Conservation (phyloP, 2,329 filamentous ascomycete species). For the Xenosphaeropsis pyriputrescens region DNA sequence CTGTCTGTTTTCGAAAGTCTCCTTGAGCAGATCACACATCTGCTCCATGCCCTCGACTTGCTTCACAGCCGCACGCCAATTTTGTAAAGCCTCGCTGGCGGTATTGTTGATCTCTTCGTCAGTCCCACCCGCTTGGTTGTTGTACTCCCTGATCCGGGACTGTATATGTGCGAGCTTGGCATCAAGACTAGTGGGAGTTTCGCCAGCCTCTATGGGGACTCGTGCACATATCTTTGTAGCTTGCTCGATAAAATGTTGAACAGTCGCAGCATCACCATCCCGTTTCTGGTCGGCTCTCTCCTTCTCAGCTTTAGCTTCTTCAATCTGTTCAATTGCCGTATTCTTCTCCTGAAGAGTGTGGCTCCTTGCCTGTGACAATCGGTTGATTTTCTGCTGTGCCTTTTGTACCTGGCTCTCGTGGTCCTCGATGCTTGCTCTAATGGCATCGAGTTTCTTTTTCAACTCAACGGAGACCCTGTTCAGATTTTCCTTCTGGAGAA, state of each 20-base stretch:
- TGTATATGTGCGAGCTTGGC: slow-evolving; percentile 37
- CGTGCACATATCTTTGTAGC: slow-evolving; percentile 40
- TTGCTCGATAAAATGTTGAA: slow-evolving; percentile 37
- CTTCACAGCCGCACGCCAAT: slow-evolving; percentile 25
- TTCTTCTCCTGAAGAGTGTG: slow-evolving; percentile 49
- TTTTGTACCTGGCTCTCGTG: slow-evolving; percentile 33
- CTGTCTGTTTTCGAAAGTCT: slow-evolving; percentile 54
- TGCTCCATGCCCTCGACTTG: slow-evolving; percentile 28
- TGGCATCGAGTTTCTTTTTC: slow-evolving; percentile 23
- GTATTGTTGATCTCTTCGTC: slow-evolving; percentile 46
- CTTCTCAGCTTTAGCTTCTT: slow-evolving; percentile 30
- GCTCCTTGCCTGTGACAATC: slow-evolving; percentile 30
- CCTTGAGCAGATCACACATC: slow-evolving; percentile 28
- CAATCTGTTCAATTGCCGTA: slow-evolving; percentile 33
- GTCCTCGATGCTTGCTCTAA: slow-evolving; percentile 20
- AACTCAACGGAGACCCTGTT: slow-evolving; percentile 20
- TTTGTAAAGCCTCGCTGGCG: slow-evolving; percentile 23
- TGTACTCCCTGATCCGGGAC: slow-evolving; percentile 41
- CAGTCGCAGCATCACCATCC: slow-evolving; percentile 28
- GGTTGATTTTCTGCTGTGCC: slow-evolving; percentile 35
- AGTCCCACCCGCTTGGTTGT: slow-evolving; percentile 42
- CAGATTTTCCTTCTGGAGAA: slow-evolving; percentile 30
- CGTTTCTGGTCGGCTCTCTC: slow-evolving; percentile 28
- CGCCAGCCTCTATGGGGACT: slow-evolving; percentile 46
- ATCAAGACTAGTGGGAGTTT: slow-evolving; percentile 42